phyloP scores from a whole-genome alignment of 2,329 filamentous ascomycete species.

The Lecanosticta acicola region DNA sequence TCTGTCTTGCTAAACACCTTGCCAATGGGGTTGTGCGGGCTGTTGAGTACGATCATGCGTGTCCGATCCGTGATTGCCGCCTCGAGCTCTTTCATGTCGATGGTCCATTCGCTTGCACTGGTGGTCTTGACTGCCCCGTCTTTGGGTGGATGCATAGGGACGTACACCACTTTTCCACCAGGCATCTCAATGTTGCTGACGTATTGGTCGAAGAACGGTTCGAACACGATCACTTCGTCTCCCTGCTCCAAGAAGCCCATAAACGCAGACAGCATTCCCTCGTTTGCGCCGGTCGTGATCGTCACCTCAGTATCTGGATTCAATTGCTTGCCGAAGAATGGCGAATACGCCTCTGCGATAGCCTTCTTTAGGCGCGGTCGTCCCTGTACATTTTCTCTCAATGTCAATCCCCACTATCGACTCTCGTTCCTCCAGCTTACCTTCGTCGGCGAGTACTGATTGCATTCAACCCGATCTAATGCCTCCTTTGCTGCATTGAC shows the following conservation, averaged over 20 bases:
- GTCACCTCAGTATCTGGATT: conserved; percentile 90
- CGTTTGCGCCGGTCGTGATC: conserved; percentile 87
- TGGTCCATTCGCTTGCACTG: conserved; percentile 79
- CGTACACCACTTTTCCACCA: conserved; percentile 88
- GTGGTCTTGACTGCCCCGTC: conserved; percentile 74
- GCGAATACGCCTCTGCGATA: conserved; percentile 85
- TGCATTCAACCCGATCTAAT: conserved; percentile 87
- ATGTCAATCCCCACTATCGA: background rate
- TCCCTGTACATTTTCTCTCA: conserved; percentile 45
- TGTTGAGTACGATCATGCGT: conserved; percentile 93
- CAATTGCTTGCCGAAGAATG: conserved; percentile 74
- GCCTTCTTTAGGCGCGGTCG: conserved; percentile 87
- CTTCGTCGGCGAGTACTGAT: conserved; percentile 96
- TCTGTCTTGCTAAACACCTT: conserved; percentile 88
- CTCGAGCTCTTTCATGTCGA: conserved; percentile 79
- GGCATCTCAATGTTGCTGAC: conserved; percentile 99
- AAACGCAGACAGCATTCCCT: conserved; percentile 93
- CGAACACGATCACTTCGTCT: conserved; percentile 96
- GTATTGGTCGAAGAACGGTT: conserved; percentile 99
- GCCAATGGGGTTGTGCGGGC: conserved; percentile 89
- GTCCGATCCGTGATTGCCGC: conserved; percentile 76
- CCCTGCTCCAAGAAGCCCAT: conserved; percentile 95
- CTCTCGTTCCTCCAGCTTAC: conserved; percentile 32
- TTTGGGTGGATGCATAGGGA: conserved; percentile 83
- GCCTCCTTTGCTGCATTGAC: conserved; percentile 86